A percentile compares a stretch with the other conserved stretches of the same genome.
phyloP scores from a whole-genome alignment of 1,284 basidiomycete genomes.

The Moesziomyces parantarcticus region DNA sequence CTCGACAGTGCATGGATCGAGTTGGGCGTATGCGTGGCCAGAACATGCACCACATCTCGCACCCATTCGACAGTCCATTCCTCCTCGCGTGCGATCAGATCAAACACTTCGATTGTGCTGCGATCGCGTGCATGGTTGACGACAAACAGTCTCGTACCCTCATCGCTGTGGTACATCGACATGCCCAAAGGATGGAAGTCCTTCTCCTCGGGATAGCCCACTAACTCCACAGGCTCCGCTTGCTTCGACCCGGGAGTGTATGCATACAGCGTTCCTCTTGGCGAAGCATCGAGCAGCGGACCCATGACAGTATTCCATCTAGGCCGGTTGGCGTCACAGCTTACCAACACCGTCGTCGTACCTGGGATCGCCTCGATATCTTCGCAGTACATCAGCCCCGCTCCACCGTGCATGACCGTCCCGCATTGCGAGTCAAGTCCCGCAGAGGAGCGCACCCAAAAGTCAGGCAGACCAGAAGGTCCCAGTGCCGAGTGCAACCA shows the following conservation, averaged over 20 bases:
- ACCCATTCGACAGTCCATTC: conserved; percentile 23
- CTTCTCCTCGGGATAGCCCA: conserved; percentile 11
- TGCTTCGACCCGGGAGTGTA: not conserved
- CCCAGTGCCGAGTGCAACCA: conserved; percentile 30
- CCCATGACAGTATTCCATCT: conserved; percentile 53
- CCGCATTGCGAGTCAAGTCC: not conserved
- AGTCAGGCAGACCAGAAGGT: conserved; percentile 14
- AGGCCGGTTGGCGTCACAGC: conserved; percentile 34
- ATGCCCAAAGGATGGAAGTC: conserved; percentile 46
- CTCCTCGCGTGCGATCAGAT: not conserved
- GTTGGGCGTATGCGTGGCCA: conserved; percentile 71
- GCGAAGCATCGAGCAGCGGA: conserved; percentile 7
- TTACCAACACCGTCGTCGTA: conserved; percentile 23
- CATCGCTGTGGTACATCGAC: not conserved
- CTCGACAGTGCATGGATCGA: conserved; percentile 75
- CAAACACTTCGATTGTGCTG: conserved; percentile 30
- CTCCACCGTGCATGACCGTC: conserved; percentile 1
- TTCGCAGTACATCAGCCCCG: conserved; percentile 32
- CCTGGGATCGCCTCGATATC: conserved; percentile 26
- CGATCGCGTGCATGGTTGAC: conserved; percentile 25
- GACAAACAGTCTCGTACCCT: conserved; percentile 11
- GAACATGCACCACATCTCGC: conserved; percentile 19
- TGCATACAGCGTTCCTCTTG: conserved; percentile 26
- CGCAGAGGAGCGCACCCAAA: conserved; percentile 18
- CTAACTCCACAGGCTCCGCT: conserved; percentile 13